Evolutionary conservation across 1,139 yeast genomes (phyloP).

Genomic region (Petasospora fabianii): DNA sequence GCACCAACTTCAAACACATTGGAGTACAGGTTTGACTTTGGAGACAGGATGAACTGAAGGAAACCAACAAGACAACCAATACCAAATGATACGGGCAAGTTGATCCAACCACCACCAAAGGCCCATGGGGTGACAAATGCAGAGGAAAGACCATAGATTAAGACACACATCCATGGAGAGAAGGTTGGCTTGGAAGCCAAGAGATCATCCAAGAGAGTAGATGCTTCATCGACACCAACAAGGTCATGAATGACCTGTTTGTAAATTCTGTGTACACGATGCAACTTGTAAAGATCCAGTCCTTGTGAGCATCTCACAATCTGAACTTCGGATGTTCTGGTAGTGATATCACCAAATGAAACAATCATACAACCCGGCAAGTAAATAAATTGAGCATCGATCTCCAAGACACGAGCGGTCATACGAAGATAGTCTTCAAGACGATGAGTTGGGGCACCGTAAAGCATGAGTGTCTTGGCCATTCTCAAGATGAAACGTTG

Average conservation of each 20-base stretch:
- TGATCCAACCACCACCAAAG: slow-evolving; percentile 88
- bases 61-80: slow-evolving; percentile 82
- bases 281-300: slow-evolving; percentile 71
- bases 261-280: slow-evolving; percentile 78
- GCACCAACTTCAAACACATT: slow-evolving; percentile 91
- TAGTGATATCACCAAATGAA: slow-evolving; percentile 90
- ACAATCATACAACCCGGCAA: slow-evolving; percentile 93
- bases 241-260: slow-evolving; percentile 87
- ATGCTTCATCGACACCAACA: slow-evolving; percentile 84
- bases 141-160: slow-evolving; percentile 77
- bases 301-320: slow-evolving; percentile 85
- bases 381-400: slow-evolving; percentile 87
- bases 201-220: slow-evolving; percentile 61
- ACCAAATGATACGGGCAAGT: slow-evolving; percentile 77
- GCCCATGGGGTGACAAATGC: slow-evolving; percentile 85
- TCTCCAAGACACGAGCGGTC: slow-evolving; percentile 86
- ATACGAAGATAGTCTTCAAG: slow-evolving; percentile 86
- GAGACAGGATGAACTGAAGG: slow-evolving; percentile 75
- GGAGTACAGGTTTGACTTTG: slow-evolving; percentile 76
- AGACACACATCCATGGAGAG: slow-evolving; percentile 74
- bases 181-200: slow-evolving; percentile 58
- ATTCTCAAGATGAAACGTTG: slow-evolving; percentile 79
- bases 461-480: slow-evolving; percentile 86
- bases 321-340: slow-evolving; percentile 93
- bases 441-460: slow-evolving; percentile 94